Evolutionary conservation across 106 monocot genomes (phyloP).

Genomic region (Ottelia alismoides): DNA sequence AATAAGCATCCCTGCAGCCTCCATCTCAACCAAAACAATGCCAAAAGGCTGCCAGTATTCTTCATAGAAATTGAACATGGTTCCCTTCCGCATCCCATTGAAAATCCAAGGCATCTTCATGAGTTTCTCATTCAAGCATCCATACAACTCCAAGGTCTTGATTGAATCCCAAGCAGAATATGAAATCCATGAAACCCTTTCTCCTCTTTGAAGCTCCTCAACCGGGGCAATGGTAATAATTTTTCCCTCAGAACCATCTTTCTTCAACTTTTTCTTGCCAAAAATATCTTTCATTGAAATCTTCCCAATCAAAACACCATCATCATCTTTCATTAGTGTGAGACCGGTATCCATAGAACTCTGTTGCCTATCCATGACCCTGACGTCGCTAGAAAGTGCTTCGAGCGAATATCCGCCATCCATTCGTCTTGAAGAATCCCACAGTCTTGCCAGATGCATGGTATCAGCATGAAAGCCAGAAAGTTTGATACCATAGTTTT

Average conservation of each 20-base stretch:
- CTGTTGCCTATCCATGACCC: conserved; percentile 32
- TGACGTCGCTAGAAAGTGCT: conserved; percentile 64
- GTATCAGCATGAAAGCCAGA: conserved; percentile 98
- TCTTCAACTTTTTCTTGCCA: conserved; percentile 86
- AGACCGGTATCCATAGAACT: conserved; percentile 1
- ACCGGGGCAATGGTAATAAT: conserved; percentile 49
- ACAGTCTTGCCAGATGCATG: conserved; percentile 97
- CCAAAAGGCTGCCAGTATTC: conserved; percentile 96
- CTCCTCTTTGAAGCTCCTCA: conserved; percentile 83
- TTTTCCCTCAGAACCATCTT: conserved; percentile 89
- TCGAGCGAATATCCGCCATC: conserved; percentile 98
- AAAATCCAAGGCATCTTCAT: conserved; percentile 36
- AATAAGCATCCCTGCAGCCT: conserved; percentile 86
- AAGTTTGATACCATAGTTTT: conserved; percentile 76
- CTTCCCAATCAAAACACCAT: conserved; percentile 33
- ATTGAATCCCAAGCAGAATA: conserved; percentile 95
- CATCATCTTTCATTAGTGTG: too few species aligned
- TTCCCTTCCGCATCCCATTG: conserved; percentile 33
- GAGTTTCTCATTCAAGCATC: conserved; percentile 64
- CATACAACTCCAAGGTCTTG: conserved; percentile 51
- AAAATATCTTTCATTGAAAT: conserved; percentile 91
- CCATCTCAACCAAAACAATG: conserved; percentile 73
- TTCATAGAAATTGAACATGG: conserved; percentile 91
- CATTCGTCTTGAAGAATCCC: conserved; percentile 76
- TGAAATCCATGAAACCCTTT: conserved; percentile 69